Evolutionary conservation across 2,329 filamentous ascomycete species (phyloP).

Genomic region (Emericellopsis atlantica): DNA sequence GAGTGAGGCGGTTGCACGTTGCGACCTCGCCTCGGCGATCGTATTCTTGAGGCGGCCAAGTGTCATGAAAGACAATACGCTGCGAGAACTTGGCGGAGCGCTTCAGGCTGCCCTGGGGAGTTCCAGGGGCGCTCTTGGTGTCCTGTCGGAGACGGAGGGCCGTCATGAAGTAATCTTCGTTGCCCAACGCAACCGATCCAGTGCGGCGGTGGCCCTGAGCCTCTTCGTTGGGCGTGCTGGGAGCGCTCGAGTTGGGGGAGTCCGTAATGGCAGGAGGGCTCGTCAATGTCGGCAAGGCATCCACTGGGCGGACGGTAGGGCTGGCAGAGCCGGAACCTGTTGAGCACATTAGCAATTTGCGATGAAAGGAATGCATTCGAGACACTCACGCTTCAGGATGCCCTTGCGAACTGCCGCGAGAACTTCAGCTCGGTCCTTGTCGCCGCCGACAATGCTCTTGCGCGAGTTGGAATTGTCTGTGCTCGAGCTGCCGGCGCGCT

Average conservation of each 20-base stretch:
- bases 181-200: conserved; percentile 62
- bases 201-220: conserved; percentile 51
- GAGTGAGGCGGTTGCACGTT: conserved; percentile 93
- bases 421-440: conserved; percentile 81
- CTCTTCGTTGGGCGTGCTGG: conserved; percentile 79
- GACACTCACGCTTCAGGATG: conserved; percentile 72
- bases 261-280: conserved; percentile 54
- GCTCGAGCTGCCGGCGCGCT: conserved; percentile 41
- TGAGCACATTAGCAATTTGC: conserved; percentile 5
- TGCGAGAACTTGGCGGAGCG: conserved; percentile 72
- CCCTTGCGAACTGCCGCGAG: conserved; percentile 89
- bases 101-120: conserved; percentile 55
- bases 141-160: conserved; percentile 62
- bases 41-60: conserved; percentile 91
- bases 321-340: conserved; percentile 47
- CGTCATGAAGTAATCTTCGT: conserved; percentile 82
- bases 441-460: conserved; percentile 84
- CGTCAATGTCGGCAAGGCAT: conserved; percentile 44
- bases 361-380: neutral
- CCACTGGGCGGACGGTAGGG: conserved; percentile 51
- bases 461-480: conserved; percentile 52
- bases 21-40: conserved; percentile 92
- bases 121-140: conserved; percentile 68
- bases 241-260: conserved; percentile 73
- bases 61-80: conserved; percentile 88